Base-by-base conservation (phyloP, 1,284 basidiomycete genomes). In the Ustilago esculenta region DNA sequence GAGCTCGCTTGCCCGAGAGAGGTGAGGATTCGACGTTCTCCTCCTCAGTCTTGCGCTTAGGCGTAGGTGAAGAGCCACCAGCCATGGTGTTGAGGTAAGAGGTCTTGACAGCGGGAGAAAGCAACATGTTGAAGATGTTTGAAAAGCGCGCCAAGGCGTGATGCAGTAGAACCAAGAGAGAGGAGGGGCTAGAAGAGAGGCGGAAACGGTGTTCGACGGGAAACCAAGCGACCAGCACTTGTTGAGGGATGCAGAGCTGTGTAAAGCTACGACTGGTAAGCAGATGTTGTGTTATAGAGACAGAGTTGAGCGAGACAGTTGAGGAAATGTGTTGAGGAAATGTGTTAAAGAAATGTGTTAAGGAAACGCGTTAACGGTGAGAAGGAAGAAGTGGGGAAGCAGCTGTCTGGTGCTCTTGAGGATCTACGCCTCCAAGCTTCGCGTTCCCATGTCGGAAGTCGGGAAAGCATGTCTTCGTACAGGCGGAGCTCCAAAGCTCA, bases 31-130 rank as follows among this genome's bases (percentile, higher is more conserved):
- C 51, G 30, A 48, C 43, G 21, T 39, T 54, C 17, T 63, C 66
- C 17, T 69, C 66, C 52, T 69, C 66, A 21, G 45, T 51, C 48
- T 48, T 50, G 33, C 66, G 59, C 55, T 69, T 69, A 7, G 54
- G 46, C 24, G 66, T 57, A n/a, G 65, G 41, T 21, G 58, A 56
- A 17, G 59, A 51, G 47, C 49, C 43, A 40, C 46, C 54, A 30
- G 66, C 66, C 66, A 69, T 63, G 42, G 59, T 61, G 55, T 54
- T 63, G 47, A 69, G 66, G 51, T 69, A 69, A 6, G 66, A 69
- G 12, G 66, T 69, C 48, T 69, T 69, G 66, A 69, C 59, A 27
- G 66, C 66, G 12, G 66, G 66, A 24, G 66, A 69, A 35, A 69
- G 66, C 59, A 69, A 37, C 66, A 69, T 69, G 39, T 4, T 55